Evolutionary conservation across 1,139 yeast species (phyloP).

Genomic region (Blastobotrys indianensis): DNA sequence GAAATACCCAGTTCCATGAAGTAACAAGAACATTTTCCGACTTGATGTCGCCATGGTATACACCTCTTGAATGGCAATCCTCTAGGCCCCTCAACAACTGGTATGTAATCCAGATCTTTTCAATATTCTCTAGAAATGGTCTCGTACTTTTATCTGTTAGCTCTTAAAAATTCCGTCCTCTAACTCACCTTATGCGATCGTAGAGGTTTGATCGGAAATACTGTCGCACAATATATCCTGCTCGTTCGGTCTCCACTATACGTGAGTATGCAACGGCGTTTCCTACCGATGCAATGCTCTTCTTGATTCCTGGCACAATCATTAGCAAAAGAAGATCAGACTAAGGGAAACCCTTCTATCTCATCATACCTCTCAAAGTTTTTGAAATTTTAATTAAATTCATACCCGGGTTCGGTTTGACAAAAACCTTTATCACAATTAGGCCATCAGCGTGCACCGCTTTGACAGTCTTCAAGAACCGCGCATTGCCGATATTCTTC

Average conservation of each 20-base stretch:
- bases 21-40: slow-evolving; percentile 83
- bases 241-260: slow-evolving; percentile 82
- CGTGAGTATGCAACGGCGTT: slow-evolving; percentile 68
- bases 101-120: slow-evolving; percentile 76
- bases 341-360: too few relatives aligned
- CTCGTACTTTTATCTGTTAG: slow-evolving; percentile 52
- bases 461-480: slow-evolving; percentile 80
- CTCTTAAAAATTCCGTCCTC: background rate
- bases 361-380: slow-evolving; percentile 22
- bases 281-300: slow-evolving; percentile 36
- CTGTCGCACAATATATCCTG: slow-evolving; percentile 85
- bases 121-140: slow-evolving; percentile 78
- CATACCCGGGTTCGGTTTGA: slow-evolving; percentile 57
- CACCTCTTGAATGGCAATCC: slow-evolving; percentile 55
- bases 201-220: slow-evolving; percentile 70
- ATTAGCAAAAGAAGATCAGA: slow-evolving; percentile 1
- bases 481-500: slow-evolving; percentile 62
- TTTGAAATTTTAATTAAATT: slow-evolving; percentile 28
- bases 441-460: slow-evolving; percentile 61
- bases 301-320: slow-evolving; percentile 1
- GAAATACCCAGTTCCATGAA: slow-evolving; percentile 80
- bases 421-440: slow-evolving; percentile 71
- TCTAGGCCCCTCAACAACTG: slow-evolving; percentile 63
- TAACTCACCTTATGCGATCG: slow-evolving; percentile 51
- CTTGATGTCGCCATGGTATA: slow-evolving; percentile 87